These are phyloP conservation scores for Leptographium lundbergii DNA, from an alignment of 2,329 filamentous ascomycete species.

Conservation along the genomic window DNA sequence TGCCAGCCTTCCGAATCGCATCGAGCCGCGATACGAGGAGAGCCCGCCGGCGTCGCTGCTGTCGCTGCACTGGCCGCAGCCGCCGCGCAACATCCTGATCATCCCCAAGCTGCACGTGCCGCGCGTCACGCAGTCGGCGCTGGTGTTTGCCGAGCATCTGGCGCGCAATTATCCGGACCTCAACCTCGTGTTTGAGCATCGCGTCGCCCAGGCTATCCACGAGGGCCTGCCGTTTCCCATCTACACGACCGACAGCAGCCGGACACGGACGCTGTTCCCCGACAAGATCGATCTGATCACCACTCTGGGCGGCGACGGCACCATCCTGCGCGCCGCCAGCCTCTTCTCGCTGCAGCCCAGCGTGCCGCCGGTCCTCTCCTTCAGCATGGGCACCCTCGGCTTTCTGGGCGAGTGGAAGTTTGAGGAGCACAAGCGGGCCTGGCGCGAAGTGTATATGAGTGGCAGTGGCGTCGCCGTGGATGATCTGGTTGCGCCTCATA, in stretches of 20 bases:
- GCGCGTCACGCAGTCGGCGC: conserved; percentile 37
- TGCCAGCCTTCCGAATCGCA: conserved; percentile 36
- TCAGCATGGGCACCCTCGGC: conserved; percentile 92
- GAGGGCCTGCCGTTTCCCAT: conserved; percentile 59
- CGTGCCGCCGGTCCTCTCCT: conserved; percentile 84
- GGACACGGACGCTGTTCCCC: conserved; percentile 42
- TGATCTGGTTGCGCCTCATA: conserved; percentile 27
- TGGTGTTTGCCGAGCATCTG: conserved; percentile 57
- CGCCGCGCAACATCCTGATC: conserved; percentile 43
- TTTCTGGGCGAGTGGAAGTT: conserved; percentile 98
- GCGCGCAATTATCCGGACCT: conserved; percentile 66
- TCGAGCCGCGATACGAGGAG: conserved; percentile 52
- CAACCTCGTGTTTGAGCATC: conserved; percentile 71
- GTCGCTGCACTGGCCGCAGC: conserved; percentile 39
- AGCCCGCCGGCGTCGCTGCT: conserved; percentile 40
- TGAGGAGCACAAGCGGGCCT: conserved; percentile 79
- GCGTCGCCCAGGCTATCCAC: conserved; percentile 61
- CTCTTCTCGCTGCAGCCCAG: conserved; percentile 70
- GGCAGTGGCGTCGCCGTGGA: conserved; percentile 39
- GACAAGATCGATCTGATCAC: conserved; percentile 78
- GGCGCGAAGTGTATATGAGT: conserved; percentile 83
- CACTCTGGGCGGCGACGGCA: conserved; percentile 88
- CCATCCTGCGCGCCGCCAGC: conserved; percentile 73
- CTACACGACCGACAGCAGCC: conserved; percentile 41
- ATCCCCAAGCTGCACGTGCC: conserved; percentile 46